Conservation (phyloP, 331 rosid genomes). For the Dryas integrifolia region DNA sequence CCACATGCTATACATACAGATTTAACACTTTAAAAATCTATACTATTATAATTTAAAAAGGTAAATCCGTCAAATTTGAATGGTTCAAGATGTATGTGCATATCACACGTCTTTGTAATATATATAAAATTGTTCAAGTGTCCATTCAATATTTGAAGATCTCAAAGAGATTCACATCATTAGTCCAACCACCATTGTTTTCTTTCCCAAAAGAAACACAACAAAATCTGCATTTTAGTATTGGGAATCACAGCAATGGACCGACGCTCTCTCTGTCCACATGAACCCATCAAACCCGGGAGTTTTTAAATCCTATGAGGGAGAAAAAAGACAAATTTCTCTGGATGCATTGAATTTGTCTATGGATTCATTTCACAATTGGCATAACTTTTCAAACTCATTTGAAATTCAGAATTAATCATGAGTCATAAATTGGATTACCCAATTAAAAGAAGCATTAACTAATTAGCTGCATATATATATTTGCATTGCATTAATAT, state of each 20-base stretch:
- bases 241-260: not conserved
- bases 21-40: no score
- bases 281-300: not conserved
- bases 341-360: not conserved
- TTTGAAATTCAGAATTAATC: not conserved
- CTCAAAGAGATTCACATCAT: not conserved
- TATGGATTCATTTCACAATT: not conserved
- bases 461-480: not conserved
- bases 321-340: not conserved
- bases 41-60: no score
- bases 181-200: not conserved
- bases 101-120: no score
- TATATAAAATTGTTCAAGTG: no score
- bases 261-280: no score
- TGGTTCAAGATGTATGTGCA: no score
- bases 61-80: no score
- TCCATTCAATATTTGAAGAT: not conserved
- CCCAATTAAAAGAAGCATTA: not conserved
- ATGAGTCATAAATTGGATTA: not conserved
- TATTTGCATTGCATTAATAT: no score
- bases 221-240: not conserved
- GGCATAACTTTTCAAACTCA: not conserved
- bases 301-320: not conserved
- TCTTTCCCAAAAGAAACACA: not conserved
- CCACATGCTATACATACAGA: no score